These are phyloP conservation scores for Cryptosporidium andersoni DNA, from an alignment of 169 alveolate genomes.

Conservation along the genomic window DNA sequence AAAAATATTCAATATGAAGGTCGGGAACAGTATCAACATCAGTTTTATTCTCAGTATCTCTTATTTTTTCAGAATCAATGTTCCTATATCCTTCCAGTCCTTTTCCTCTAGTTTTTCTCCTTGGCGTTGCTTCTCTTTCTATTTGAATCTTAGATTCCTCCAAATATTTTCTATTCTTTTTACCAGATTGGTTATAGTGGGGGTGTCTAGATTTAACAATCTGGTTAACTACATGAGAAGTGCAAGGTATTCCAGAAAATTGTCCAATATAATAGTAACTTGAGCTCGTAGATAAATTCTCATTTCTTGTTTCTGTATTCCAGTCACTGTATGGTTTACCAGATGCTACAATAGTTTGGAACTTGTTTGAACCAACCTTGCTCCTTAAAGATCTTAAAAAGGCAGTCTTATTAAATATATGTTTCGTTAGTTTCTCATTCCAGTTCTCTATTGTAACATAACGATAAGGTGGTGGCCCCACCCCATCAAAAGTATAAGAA, in stretches of 20 bases:
- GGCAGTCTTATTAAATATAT: constrained; percentile 32
- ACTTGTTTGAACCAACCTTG: background rate
- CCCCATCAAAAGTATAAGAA: constrained; percentile 60
- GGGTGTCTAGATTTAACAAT: constrained; percentile 59
- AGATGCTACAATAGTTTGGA: constrained; percentile 1
- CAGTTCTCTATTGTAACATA: constrained; percentile 61
- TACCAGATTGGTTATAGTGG: background rate
- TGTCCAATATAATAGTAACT: constrained; percentile 63
- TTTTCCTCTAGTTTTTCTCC: too few species aligned
- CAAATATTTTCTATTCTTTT: background rate
- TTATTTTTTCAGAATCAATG: too few species aligned
- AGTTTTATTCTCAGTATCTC: too few species aligned
- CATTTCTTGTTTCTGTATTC: constrained; percentile 10
- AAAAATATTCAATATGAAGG: too few species aligned
- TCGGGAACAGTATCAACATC: too few species aligned
- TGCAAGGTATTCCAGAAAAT: constrained; percentile 66
- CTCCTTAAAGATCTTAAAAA: constrained; percentile 13
- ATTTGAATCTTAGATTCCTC: background rate
- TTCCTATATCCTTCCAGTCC: too few species aligned
- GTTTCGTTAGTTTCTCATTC: constrained; percentile 46
- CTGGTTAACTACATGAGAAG: constrained; percentile 53
- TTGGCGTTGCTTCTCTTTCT: background rate
- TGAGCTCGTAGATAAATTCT: constrained; percentile 13
- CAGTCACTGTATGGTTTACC: constrained; percentile 64
- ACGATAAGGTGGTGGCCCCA: constrained; percentile 62